phyloP scores from a whole-genome alignment of 2,329 filamentous ascomycete genomes.

The Pseudogymnoascus sp. region DNA sequence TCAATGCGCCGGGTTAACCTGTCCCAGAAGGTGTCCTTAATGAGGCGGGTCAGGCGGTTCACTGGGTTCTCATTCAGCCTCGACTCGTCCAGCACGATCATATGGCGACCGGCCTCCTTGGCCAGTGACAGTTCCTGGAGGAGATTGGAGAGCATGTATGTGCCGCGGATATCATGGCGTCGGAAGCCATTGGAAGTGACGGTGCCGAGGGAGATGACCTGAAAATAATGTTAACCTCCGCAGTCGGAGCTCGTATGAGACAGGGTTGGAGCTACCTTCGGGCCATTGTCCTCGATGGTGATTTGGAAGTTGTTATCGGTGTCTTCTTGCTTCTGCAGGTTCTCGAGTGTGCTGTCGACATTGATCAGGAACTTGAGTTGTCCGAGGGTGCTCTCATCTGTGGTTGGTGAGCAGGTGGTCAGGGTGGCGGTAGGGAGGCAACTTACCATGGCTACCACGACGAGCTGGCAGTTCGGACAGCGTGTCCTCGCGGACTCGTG shows the following conservation, averaged over 20 bases:
- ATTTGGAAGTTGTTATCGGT: slow-evolving; percentile 94
- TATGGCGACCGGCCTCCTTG: slow-evolving; percentile 79
- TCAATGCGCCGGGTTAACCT: slow-evolving; percentile 85
- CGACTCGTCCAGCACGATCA: slow-evolving; percentile 84
- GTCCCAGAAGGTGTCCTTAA: slow-evolving; percentile 87
- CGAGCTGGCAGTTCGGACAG: slow-evolving; percentile 16
- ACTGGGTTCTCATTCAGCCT: slow-evolving; percentile 94
- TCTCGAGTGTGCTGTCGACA: slow-evolving; percentile 74
- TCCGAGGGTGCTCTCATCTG: slow-evolving; percentile 64
- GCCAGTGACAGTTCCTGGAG: slow-evolving; percentile 90
- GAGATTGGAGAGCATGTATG: slow-evolving; percentile 94
- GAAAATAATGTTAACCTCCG: slow-evolving; percentile 8
- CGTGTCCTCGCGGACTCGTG: slow-evolving; percentile 13
- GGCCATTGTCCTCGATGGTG: slow-evolving; percentile 90
- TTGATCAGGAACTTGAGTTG: slow-evolving; percentile 78
- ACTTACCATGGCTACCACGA: slow-evolving; percentile 27
- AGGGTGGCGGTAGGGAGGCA: slow-evolving; percentile 6
- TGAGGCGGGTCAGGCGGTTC: slow-evolving; percentile 73
- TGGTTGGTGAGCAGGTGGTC: slow-evolving; percentile 11
- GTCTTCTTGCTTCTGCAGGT: slow-evolving; percentile 76
- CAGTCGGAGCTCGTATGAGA: background rate
- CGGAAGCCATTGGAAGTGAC: slow-evolving; percentile 79
- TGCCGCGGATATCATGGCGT: slow-evolving; percentile 84
- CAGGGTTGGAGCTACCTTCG: slow-evolving; percentile 53
- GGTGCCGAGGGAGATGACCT: slow-evolving; percentile 77